Evolutionary conservation across 257 asterid genomes (phyloP).

Genomic region (Ophiorrhiza pumila): DNA sequence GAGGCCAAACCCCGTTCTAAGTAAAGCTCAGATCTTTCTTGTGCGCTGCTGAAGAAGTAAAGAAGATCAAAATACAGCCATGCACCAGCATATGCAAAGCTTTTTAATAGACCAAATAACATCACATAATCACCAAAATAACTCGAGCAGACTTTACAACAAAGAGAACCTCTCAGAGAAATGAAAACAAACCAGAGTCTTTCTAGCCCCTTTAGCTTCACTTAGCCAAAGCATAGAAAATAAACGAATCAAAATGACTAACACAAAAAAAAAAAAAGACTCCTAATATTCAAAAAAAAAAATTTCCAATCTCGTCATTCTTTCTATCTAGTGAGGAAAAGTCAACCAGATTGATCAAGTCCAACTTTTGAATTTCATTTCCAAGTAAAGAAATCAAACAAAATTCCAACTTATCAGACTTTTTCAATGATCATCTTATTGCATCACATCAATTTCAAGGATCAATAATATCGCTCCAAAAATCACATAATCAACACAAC

Average conservation of each 20-base stretch:
- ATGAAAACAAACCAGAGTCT: neutral
- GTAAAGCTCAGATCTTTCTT: constrained; percentile 4
- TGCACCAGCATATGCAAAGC: neutral
- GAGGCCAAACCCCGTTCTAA: constrained; percentile 29
- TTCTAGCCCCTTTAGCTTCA: neutral
- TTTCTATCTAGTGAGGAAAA: neutral
- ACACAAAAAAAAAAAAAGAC: neutral
- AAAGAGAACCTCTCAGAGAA: no score
- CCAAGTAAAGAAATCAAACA: constrained; percentile 1
- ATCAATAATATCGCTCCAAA: neutral
- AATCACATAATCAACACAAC: neutral
- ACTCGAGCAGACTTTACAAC: no score
- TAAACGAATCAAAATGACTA: neutral
- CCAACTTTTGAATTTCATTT: constrained; percentile 1
- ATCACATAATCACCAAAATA: neutral
- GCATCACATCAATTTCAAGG: neutral
- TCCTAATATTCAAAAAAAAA: neutral
- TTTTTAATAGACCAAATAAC: neutral
- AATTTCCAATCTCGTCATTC: neutral
- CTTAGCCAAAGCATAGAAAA: neutral
- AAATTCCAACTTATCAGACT: neutral
- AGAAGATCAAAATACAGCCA: neutral
- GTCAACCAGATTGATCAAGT: constrained; percentile 5
- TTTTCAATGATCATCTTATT: neutral
- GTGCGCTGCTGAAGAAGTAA: constrained; percentile 8